Base-by-base conservation (phyloP, 257 asterid species). In the Fraxinus americana region DNA sequence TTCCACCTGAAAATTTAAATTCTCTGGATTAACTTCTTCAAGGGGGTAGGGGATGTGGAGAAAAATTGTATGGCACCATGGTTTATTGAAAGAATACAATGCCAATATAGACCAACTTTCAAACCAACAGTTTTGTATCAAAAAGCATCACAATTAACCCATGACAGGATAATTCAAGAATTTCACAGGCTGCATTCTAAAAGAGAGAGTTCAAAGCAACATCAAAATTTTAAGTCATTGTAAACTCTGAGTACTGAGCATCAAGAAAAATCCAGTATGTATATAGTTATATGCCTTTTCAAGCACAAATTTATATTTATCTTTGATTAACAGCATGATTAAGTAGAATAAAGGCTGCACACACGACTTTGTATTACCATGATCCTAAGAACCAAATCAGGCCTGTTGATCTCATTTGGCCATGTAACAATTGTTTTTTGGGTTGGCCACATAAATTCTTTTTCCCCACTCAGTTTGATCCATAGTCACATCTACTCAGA, bases 1-100 rank as follows among this genome's bases (percentile, higher is more conserved):
- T 96, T 96, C 99, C 83, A 96, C 99, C 99, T 96, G 91, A 82
- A 84, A 76, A 81, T 57, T 23, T 83, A 54, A 79, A 73, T 10
- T 23, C 35, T 36, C 59, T 1, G 1, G 16, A 76, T 85, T 71
- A 92, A 67, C 59, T 19, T 71, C 67, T 65, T 17, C n/a, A 50
- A 29, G 32, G 38, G 6, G 7, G 27, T 12, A 10, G 66, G 9
- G 11, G 8, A n/a, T n/a, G 25, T 5, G 23, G 8, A 52, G 9
- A 52, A 17, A 5, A 8, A 57, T 1, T 17, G 66, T 57, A 57
- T 5, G 1, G 27, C 4, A n/a, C 10, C 1, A 9, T 52, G n/a
- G 10, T 17, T 6, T 5, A 17, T 4, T 19, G 65, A 54, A 19
- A 43, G 52, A 45, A 2, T 3, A 74, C 30, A 29, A 35, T n/a